These are phyloP conservation scores for Centrapalus pauciflorus DNA, from an alignment of 129 eudicot species.

Conservation along the genomic window DNA sequence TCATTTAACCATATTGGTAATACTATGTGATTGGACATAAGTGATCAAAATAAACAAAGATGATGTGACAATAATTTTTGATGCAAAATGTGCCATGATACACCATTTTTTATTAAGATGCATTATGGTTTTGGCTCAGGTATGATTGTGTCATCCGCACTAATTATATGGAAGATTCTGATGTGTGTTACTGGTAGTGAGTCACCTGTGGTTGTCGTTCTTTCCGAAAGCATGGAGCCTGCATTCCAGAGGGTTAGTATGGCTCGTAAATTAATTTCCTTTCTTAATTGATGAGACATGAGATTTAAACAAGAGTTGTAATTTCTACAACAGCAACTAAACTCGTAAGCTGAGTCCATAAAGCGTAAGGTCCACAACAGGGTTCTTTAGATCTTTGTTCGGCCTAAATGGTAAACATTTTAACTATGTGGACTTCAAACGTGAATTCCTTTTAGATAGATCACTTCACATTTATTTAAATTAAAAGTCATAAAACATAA, in stretches of 20 bases:
- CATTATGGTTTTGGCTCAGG: constrained; percentile 38
- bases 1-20: neutral
- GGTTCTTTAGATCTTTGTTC: neutral
- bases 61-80: neutral
- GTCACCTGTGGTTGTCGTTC: constrained; percentile 88
- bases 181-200: constrained; percentile 79
- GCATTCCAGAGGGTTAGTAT: constrained; percentile 71
- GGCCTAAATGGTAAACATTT: neutral
- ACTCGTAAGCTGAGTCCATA: neutral
- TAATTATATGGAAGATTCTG: constrained; percentile 78
- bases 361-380: neutral
- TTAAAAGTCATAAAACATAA: neutral
- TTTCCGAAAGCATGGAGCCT: constrained; percentile 98
- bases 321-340: neutral
- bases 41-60: neutral
- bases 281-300: neutral
- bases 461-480: neutral
- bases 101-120: neutral
- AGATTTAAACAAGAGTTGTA: neutral
- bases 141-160: constrained; percentile 68
- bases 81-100: neutral
- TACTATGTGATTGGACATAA: neutral
- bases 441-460: neutral
- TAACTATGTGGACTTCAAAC: neutral
- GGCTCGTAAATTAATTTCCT: neutral